Evolutionary conservation across 179 eudicot genomes (phyloP).

Genomic region (Patellifolia procumbens): DNA sequence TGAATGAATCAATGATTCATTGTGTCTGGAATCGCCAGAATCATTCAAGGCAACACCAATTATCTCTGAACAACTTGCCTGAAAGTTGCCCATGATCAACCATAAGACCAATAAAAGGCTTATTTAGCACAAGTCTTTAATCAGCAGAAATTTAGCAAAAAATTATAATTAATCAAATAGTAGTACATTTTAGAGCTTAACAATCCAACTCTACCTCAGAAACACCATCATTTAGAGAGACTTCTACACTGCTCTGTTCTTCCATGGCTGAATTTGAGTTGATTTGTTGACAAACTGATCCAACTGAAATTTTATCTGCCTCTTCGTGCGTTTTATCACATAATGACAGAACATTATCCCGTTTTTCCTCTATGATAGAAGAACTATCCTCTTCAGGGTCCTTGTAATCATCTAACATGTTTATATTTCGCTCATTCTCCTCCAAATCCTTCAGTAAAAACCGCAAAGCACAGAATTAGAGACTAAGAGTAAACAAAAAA

Average conservation of each 20-base stretch:
- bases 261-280: constrained; percentile 16
- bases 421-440: constrained; percentile 31
- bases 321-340: constrained; percentile 24
- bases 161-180: background rate
- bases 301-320: constrained; percentile 27
- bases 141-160: constrained; percentile 15
- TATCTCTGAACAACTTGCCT: constrained; percentile 33
- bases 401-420: constrained; percentile 23
- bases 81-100: constrained; percentile 24
- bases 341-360: constrained; percentile 14
- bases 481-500: background rate
- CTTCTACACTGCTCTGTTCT: constrained; percentile 26
- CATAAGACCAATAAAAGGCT: background rate
- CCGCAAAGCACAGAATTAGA: constrained; percentile 16
- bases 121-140: constrained; percentile 11
- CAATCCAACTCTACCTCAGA: constrained; percentile 37
- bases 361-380: constrained; percentile 27
- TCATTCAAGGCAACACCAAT: constrained; percentile 29
- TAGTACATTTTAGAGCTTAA: constrained; percentile 12
- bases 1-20: constrained; percentile 27
- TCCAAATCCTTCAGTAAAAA: constrained; percentile 41
- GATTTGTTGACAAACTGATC: constrained; percentile 24
- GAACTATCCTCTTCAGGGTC: constrained; percentile 24
- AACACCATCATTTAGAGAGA: constrained; percentile 29
- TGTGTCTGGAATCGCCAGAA: constrained; percentile 21